A percentile compares a stretch with the other conserved stretches of the same genome.
Evolutionary conservation across 768 basidiomycete species (phyloP).

Genomic region (Nevesoporus exiguus): DNA sequence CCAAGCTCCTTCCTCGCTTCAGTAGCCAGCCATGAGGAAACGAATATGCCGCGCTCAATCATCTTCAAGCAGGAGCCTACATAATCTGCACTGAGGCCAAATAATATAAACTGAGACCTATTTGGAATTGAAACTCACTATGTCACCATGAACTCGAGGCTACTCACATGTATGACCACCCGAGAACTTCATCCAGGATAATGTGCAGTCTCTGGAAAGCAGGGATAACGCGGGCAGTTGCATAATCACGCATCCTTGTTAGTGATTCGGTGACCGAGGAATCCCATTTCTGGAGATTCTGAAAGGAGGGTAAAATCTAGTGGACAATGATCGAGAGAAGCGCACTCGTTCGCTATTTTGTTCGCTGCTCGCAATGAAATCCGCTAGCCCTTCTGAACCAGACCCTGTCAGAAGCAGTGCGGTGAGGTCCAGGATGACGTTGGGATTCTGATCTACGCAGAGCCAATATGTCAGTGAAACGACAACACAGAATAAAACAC

Average conservation of each 20-base stretch:
- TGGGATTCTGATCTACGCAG: constrained; percentile 52
- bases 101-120: constrained; percentile 57
- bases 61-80: constrained; percentile 52
- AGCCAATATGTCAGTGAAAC: constrained; percentile 11
- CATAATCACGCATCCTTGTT: constrained; percentile 66
- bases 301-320: constrained; percentile 22
- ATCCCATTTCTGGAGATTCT: constrained; percentile 87
- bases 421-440: constrained; percentile 69
- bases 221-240: constrained; percentile 66
- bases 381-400: constrained; percentile 63
- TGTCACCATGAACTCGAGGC: constrained; percentile 11
- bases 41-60: constrained; percentile 54
- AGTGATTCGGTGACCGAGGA: constrained; percentile 66
- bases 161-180: constrained; percentile 72
- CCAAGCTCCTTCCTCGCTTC: constrained; percentile 63
- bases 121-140: constrained; percentile 8
- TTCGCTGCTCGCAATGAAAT: constrained; percentile 75
- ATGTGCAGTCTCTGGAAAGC: constrained; percentile 76
- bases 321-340: constrained; percentile 10
- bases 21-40: constrained; percentile 66
- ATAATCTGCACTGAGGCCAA: constrained; percentile 50
- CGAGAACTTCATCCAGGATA: constrained; percentile 71
- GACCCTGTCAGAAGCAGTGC: constrained; percentile 67
- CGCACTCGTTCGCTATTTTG: constrained; percentile 79
- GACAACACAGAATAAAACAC: constrained; percentile 24